Evolutionary conservation across 2,329 filamentous ascomycete genomes (phyloP).

Genomic region (Penicillium vulpinum): DNA sequence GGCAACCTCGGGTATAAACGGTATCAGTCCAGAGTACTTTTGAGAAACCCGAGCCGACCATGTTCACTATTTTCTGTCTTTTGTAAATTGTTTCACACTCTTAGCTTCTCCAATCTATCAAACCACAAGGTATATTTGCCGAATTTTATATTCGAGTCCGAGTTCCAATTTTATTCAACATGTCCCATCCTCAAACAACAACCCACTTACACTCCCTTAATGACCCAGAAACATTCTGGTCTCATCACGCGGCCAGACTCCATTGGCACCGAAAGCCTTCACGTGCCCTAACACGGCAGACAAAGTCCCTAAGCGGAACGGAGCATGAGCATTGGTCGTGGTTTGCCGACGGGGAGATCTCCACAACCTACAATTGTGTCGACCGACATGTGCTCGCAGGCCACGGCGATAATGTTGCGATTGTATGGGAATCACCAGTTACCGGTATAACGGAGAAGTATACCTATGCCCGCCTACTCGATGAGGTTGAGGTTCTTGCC

Average conservation of each 20-base stretch:
- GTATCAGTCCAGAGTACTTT: background rate
- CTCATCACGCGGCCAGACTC: conserved; percentile 69
- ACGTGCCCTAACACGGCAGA: conserved; percentile 58
- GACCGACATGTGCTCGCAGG: conserved; percentile 83
- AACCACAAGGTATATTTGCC: too few relatives aligned
- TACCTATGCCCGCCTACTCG: conserved; percentile 73
- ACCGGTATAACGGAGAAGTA: conserved; percentile 69
- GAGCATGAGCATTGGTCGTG: conserved; percentile 79
- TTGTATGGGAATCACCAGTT: conserved; percentile 87
- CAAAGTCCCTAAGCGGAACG: conserved; percentile 64
- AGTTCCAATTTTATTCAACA: background rate
- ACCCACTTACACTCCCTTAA: conserved; percentile 60
- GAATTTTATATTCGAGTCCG: background rate
- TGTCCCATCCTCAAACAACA: conserved; percentile 48
- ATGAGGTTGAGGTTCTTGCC: conserved; percentile 78
- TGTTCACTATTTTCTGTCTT: background rate
- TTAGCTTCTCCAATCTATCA: background rate
- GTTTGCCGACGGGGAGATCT: conserved; percentile 87
- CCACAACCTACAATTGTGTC: conserved; percentile 87
- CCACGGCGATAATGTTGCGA: conserved; percentile 70
- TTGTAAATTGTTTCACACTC: background rate
- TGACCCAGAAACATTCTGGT: conserved; percentile 75
- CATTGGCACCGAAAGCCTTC: conserved; percentile 78
- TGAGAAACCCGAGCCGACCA: too few relatives aligned
- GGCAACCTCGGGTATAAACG: background rate